Evolutionary conservation across 2,329 filamentous ascomycete species (phyloP).

Genomic region (Exophiala aquamarina): DNA sequence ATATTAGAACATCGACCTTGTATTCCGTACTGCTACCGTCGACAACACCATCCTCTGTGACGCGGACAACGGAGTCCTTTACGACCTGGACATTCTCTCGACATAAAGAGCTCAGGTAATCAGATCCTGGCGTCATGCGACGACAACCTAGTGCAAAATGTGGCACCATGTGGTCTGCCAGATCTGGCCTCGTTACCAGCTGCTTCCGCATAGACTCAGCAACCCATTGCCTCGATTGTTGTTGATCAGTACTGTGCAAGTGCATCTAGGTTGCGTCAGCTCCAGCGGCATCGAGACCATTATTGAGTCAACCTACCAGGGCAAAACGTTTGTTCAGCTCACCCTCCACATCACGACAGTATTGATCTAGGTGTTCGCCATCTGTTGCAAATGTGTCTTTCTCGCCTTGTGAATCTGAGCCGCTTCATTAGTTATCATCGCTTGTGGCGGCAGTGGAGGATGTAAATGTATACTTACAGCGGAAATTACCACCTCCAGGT

Average conservation of each 20-base stretch:
- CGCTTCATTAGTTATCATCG: no score
- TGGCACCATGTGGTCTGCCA: conserved; percentile 35
- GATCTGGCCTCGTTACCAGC: conserved; percentile 5
- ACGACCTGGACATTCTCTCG: conserved; percentile 54
- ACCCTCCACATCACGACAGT: no score
- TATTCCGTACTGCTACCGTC: conserved; percentile 57
- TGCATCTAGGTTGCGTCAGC: no score
- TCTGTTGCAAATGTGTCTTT: no score
- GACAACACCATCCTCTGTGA: conserved; percentile 61
- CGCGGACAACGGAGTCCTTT: conserved; percentile 54
- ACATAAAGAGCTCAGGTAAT: conserved; percentile 51
- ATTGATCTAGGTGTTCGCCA: no score
- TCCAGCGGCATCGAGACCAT: no score
- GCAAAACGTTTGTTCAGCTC: no score
- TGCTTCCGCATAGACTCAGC: conserved; percentile 23
- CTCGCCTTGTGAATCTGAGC: no score
- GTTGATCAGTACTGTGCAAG: not conserved
- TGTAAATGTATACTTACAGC: not conserved
- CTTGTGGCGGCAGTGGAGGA: no score
- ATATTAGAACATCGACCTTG: conserved; percentile 65
- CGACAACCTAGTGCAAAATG: conserved; percentile 41
- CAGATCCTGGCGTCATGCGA: conserved; percentile 47
- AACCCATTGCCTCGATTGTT: no score
- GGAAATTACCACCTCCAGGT: conserved; percentile 14
- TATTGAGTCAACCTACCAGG: no score